Conservation (phyloP, 2,329 filamentous ascomycete genomes). For the Shiraia sp. region DNA sequence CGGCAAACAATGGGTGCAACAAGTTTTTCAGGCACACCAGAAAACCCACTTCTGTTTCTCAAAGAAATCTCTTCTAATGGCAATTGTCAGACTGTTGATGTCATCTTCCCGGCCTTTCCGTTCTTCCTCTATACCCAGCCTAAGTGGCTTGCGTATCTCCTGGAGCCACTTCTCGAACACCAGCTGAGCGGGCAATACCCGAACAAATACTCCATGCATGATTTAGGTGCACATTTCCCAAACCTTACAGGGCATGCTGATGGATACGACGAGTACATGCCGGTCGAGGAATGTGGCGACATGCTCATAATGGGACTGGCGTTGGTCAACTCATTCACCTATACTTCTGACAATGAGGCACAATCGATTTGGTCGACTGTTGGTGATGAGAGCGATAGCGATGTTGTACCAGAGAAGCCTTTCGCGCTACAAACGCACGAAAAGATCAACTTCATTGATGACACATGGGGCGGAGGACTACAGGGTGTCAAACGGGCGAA, state of each 20-base stretch:
- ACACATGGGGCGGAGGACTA: slow-evolving; percentile 59
- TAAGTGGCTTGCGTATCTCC: slow-evolving; percentile 75
- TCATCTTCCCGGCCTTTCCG: slow-evolving; percentile 84
- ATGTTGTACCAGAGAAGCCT: slow-evolving; percentile 35
- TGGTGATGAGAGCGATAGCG: slow-evolving; percentile 34
- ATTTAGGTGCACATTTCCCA: slow-evolving; percentile 72
- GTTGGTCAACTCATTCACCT: slow-evolving; percentile 72
- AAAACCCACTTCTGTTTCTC: slow-evolving; percentile 74
- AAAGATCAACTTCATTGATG: slow-evolving; percentile 63
- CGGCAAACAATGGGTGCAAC: slow-evolving; percentile 81
- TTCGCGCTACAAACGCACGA: slow-evolving; percentile 56
- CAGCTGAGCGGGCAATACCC: slow-evolving; percentile 83
- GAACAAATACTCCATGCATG: slow-evolving; percentile 79
- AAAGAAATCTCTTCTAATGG: slow-evolving; percentile 88
- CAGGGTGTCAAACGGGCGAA: slow-evolving; percentile 61
- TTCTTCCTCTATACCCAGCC: slow-evolving; percentile 88
- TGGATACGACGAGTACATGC: slow-evolving; percentile 74
- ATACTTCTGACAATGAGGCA: slow-evolving; percentile 59
- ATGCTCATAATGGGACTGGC: slow-evolving; percentile 84
- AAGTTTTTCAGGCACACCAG: slow-evolving; percentile 71
- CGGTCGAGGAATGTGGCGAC: slow-evolving; percentile 77
- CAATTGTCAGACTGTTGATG: slow-evolving; percentile 83
- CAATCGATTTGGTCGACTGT: slow-evolving; percentile 62
- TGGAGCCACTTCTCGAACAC: slow-evolving; percentile 81
- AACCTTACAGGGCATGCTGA: slow-evolving; percentile 75